phyloP scores from a whole-genome alignment of 2,329 filamentous ascomycete genomes.

The Lachnellula occidentalis region DNA sequence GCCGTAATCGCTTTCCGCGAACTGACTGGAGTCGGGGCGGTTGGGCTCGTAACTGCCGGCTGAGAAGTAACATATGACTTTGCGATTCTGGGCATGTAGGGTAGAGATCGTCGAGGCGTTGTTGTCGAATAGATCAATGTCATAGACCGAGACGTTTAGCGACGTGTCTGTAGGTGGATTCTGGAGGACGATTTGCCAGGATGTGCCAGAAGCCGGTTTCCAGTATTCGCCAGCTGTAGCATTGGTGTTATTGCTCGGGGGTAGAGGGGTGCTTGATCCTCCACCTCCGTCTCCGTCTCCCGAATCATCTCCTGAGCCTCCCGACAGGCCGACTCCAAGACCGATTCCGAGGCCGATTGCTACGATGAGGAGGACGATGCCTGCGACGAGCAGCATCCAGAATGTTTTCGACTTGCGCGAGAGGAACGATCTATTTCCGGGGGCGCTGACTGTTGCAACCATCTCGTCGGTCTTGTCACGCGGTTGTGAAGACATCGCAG shows the following conservation, averaged over 20 bases:
- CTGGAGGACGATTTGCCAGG: slow-evolving; percentile 6
- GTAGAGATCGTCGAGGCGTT: slow-evolving; percentile 38
- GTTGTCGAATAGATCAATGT: slow-evolving; percentile 41
- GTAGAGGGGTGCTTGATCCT: background rate
- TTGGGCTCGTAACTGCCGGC: slow-evolving; percentile 62
- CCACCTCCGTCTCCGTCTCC: background rate
- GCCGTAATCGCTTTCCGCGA: slow-evolving; percentile 50
- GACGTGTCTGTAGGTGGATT: slow-evolving; percentile 4
- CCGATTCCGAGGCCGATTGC: slow-evolving; percentile 35
- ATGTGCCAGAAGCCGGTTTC: background rate
- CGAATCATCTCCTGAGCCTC: slow-evolving; percentile 3
- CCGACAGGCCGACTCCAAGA: slow-evolving; percentile 47
- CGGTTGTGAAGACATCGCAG: background rate
- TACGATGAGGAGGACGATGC: background rate
- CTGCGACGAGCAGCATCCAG: slow-evolving; percentile 1
- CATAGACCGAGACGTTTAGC: slow-evolving; percentile 27
- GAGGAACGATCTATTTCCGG: background rate
- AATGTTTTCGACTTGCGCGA: background rate
- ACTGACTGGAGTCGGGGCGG: slow-evolving; percentile 49
- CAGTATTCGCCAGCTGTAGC: slow-evolving; percentile 8
- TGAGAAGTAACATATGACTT: slow-evolving; percentile 69
- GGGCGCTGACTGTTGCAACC: background rate
- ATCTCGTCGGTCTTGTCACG: background rate
- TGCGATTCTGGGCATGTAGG: slow-evolving; percentile 46
- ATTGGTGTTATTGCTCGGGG: slow-evolving; percentile 1